Base-by-base conservation (phyloP, 1,284 basidiomycete genomes). In the Malassezia sympodialis region DNA sequence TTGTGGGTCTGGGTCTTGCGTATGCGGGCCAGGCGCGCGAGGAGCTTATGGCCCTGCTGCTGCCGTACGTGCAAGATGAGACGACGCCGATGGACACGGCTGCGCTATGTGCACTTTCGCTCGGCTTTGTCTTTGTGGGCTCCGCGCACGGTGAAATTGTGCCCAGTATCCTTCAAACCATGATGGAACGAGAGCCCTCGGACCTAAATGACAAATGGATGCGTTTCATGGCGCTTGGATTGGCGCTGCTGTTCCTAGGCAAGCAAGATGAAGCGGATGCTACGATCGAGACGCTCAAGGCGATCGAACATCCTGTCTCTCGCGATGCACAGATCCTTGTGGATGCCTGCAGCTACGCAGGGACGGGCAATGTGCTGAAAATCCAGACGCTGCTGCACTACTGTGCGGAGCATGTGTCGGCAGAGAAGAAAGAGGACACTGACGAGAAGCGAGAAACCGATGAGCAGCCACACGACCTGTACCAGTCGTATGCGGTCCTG, bases 51-150 rank as follows among this genome's bases (percentile, higher is more conserved):
- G 59, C 62, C n/a, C 63, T 73, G 0, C 54, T 73, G 39, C 61
- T 74, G 7, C 69, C 64, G 35, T 64, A 65, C 49, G 64, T 74
- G 15, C 63, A 67, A 45, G 70, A 74, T 48, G 72, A 74, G 62
- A 66, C 69, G 14, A 59, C 61, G 14, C 84, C 87, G 31, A 96
- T 93, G 83, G 90, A 98, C 75, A 83, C 98, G 24, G 84, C 85
- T 0, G 82, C 87, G 37, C 80, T 96, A 60, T 83, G 90, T 19
- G 84, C 90, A 0, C 80, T 99, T 21, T 83, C 91, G 0, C 81
- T 96, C 17, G 93, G 93, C 2, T 93, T 96, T 76, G 85, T 96
- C 56, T 96, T 90, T 73, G 90, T 93, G 31, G 94, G 93, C 23
- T 90, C 89, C 67, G 88, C 86, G 51, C 87, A 96, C 68, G 93